Evolutionary conservation across 192 early-diverging fungal genomes (phyloP), one percentile per base, ranked within the genome.

Genomic region (Endogone sp.): DNA sequence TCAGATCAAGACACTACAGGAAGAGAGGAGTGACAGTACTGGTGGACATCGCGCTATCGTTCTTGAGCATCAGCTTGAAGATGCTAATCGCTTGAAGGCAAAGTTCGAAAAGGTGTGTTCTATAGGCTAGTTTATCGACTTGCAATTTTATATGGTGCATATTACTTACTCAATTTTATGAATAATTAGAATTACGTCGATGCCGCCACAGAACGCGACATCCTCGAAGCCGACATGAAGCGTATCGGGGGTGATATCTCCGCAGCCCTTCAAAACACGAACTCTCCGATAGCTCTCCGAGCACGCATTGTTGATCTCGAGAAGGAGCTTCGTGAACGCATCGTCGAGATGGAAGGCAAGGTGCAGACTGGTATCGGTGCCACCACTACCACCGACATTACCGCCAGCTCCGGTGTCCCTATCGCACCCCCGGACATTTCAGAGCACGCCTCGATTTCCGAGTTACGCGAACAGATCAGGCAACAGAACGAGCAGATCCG

Each of bases 401-500:
- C 2, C 4, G 37, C 1, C 37, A 16, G 37, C 37, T 6, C 37
- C 27, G 26, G 22, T 63, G 56, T 25, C 44, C 37, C 3, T 3
- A n/a, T 4, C 30, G 61, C 54, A n/a, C 60, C n/a, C 31, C 26
- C 29, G 3, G 71, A 72, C 60, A 69, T 69, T 29, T 49, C 67
- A 13, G 75, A 72, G 26, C 27, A 70, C 54, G 20, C 64, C 6
- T 22, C 8, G 3, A 70, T 77, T 63, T 75, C 37, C 37, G 37
- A 49, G 37, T 49, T 84, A 25, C 80, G 84, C 63, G 74, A 73
- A 20, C 72, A 79, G 23, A 62, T 71, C 9, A 74, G 75, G 71
- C 65, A 81, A 59, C 72, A 79, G 13, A 67, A 85, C 20, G 68
- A 77, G 29, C 79, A 82, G n/a, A 79, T 88, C 76, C 85, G 81